These are phyloP conservation scores for Diaporthe capsici DNA, from an alignment of 2,329 filamentous ascomycete species.

Conservation along the genomic window DNA sequence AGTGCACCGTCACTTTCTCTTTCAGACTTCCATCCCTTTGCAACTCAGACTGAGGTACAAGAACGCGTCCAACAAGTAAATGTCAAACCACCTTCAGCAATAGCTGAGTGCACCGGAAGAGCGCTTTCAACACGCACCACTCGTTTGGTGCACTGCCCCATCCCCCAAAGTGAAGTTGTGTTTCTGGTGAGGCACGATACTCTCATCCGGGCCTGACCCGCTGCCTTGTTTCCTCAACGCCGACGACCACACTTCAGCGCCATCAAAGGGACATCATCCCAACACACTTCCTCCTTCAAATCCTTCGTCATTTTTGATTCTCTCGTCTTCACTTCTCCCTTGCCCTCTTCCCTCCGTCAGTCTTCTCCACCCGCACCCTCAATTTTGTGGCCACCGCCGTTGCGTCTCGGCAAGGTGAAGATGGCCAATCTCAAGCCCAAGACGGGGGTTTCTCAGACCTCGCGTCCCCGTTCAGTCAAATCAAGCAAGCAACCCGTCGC, in stretches of 20 bases:
- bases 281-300: background rate
- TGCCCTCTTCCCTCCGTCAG: background rate
- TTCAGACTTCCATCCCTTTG: slow-evolving; percentile 11
- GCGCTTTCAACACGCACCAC: background rate
- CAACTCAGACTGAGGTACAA: background rate
- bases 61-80: background rate
- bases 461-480: slow-evolving; percentile 6
- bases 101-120: background rate
- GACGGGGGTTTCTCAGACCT: slow-evolving; percentile 5
- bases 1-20: background rate
- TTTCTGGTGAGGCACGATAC: background rate
- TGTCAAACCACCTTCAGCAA: background rate
- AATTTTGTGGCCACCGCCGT: background rate
- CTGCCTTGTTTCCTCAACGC: background rate
- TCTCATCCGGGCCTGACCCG: background rate
- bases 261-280: background rate
- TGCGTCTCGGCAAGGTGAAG: background rate
- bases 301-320: background rate
- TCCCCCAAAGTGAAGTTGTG: background rate
- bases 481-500: slow-evolving; percentile 31
- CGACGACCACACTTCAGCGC: background rate
- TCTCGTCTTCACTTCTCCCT: background rate
- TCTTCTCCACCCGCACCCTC: background rate
- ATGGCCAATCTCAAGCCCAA: slow-evolving; percentile 27
- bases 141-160: background rate